Base-by-base conservation (phyloP, 2,329 filamentous ascomycete genomes). In the Neonectria neomacrospora region DNA sequence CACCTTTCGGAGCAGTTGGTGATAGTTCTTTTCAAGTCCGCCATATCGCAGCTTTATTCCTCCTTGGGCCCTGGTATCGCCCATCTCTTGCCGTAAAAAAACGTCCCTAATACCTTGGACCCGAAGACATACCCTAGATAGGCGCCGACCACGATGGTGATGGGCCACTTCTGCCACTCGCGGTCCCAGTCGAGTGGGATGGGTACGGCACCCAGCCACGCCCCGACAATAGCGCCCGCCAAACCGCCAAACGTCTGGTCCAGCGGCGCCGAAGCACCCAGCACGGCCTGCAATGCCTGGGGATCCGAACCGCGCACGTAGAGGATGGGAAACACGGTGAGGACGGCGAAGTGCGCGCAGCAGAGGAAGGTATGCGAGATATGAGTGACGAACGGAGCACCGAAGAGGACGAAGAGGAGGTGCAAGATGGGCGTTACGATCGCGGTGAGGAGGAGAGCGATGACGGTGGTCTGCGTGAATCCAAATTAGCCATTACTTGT, bases 141-240 rank as follows among this genome's bases (percentile, higher is more conserved):
- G 18, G 91, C 84, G 3, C 96, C 96, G 2, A 87, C 89, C 5
- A 98, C 80, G 62, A 99, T 91, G 0, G 96, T 99, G 51, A 98
- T 90, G 0, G 96, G 96, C 92, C 95, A 99, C 78, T 91, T 92
- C 86, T 99, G 96, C 96, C 96, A 99, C 71, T 97, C 94, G n/a
- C 96, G 89, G 77, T 99, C 96, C 95, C 95, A 98, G 77, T 99
- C 96, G 69, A 99, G 82, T 2, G 96, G 96, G 71, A 99, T 98
- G 0, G 96, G 96, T 56, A 98, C 88, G 8, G 96, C 96, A 3
- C 96, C 96, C 44, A 97, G 81, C 96, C 96, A 98, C 42, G 93
- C 93, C 6, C 96, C 96, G 1, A 95, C 73, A 26, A 91, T 81
- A 0, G 89, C 89, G 5, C 96, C 96, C n/a, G 94, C 78, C 10